Evolutionary conservation across 495 filamentous ascomycete genomes (phyloP).

Genomic region (Aspergillus hancockii): DNA sequence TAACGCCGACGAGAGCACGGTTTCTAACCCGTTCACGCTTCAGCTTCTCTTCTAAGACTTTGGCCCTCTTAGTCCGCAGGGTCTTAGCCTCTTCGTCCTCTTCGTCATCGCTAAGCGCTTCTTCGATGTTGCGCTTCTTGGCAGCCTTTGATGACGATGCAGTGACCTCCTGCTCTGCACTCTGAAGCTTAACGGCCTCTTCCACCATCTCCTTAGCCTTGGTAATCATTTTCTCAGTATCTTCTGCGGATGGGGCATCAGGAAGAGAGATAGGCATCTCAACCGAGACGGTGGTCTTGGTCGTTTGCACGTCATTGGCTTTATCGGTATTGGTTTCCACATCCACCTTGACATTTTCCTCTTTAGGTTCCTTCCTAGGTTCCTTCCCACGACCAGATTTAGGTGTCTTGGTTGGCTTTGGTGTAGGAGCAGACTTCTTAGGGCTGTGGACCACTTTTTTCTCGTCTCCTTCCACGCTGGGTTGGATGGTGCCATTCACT

Average conservation of each 20-base stretch:
- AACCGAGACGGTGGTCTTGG: conserved; percentile 75
- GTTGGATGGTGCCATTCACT: conserved; percentile 26
- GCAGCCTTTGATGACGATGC: conserved; percentile 46
- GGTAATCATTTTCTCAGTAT: conserved; percentile 77
- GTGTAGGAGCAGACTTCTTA: conserved; percentile 34
- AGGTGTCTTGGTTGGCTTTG: conserved; percentile 35
- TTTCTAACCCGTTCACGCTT: conserved; percentile 81
- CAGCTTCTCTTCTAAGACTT: conserved; percentile 71
- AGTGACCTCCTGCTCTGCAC: conserved; percentile 30
- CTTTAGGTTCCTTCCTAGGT: conserved; percentile 24
- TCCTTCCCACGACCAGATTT: conserved; percentile 27
- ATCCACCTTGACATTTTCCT: conserved; percentile 63
- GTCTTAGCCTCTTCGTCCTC: conserved; percentile 57
- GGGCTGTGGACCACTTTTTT: conserved; percentile 27
- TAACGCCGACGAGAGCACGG: conserved; percentile 80
- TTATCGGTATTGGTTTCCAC: conserved; percentile 32
- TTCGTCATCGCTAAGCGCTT: conserved; percentile 56
- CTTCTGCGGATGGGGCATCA: conserved; percentile 70
- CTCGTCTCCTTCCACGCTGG: conserved; percentile 31
- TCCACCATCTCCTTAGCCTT: conserved; percentile 89
- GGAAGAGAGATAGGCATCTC: conserved; percentile 69
- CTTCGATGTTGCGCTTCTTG: conserved; percentile 81
- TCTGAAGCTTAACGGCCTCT: conserved; percentile 64
- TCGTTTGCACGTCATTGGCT: conserved; percentile 60
- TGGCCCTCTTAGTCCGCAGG: conserved; percentile 70